Evolutionary conservation across 495 filamentous ascomycete species (phyloP), one percentile per base, ranked within the genome.

Genomic region (Mycothermus thermophilus): DNA sequence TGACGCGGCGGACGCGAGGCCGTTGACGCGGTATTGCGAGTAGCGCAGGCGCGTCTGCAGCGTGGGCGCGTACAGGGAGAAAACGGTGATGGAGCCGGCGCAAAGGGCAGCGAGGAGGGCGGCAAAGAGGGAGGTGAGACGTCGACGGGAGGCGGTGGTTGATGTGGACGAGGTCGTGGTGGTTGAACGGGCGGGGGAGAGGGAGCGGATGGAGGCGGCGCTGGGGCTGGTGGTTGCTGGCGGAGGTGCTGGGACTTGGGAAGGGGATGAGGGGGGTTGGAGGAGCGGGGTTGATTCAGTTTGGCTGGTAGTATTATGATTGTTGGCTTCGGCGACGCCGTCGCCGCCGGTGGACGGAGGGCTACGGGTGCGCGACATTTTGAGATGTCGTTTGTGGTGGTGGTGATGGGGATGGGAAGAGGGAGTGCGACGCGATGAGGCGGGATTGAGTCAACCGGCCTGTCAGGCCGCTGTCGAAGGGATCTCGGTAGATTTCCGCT

Each of bases 11-110:
- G 86, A 88, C 28, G 80, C 77, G 13, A 95, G 75, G 14, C 75
- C 72, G 57, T 97, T 97, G 53, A 97, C 82, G 46, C 84, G 82
- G 35, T 85, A 68, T 59, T 97, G 90, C 1, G 75, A 78, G 50
- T 95, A 97, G 43, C 71, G 77, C 35, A 97, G 66, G 34, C 77
- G 72, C 27, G 76, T 74, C 46, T 92, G 79, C 55, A 97, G 80
- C 27, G 88, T 64, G 37, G 81, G 87, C 3, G 79, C 88, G 58
- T 94, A 97, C 24, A 97, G 70, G 3, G 83, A 90, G 65, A 84
- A 96, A 13, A 83, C 75, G 5, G 82, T 81, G 38, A 93, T 76
- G 37, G 79, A 85, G 34, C 85, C 84, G 9, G 80, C 86, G 38
- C 79, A 86, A 13, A 95, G 68, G 22, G 71, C 64, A 13, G 57